Evolutionary conservation across 2,329 filamentous ascomycete species (phyloP).

Genomic region (Chrysosporium queenslandicum): DNA sequence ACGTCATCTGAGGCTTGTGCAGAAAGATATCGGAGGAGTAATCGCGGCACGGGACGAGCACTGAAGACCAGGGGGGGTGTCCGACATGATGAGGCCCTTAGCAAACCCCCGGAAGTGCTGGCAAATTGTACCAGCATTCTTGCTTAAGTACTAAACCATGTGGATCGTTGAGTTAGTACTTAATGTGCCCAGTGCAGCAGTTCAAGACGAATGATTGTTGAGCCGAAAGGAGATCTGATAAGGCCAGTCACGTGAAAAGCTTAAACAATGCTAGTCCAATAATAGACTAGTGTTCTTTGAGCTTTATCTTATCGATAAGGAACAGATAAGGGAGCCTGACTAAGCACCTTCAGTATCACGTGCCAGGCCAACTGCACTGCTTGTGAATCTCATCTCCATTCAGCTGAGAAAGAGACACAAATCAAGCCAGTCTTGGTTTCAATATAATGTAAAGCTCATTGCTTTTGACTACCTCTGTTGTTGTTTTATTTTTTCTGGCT

Average conservation of each 20-base stretch:
- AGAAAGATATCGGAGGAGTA: constrained; percentile 3
- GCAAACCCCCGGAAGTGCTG: not conserved
- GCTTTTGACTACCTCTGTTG: not conserved
- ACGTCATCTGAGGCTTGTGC: not conserved
- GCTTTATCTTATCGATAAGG: constrained; percentile 6
- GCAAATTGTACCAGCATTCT: constrained; percentile 11
- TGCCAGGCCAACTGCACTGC: not conserved
- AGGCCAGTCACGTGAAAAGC: not conserved
- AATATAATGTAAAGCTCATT: too few relatives aligned
- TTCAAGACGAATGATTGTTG: too few relatives aligned
- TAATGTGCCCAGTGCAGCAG: too few relatives aligned
- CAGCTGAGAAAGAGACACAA: too few relatives aligned
- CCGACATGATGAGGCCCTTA: not conserved
- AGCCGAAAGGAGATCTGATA: too few relatives aligned
- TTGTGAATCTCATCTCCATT: not conserved
- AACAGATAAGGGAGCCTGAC: too few relatives aligned
- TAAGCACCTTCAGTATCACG: too few relatives aligned
- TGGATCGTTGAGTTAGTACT: too few relatives aligned
- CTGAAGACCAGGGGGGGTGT: not conserved
- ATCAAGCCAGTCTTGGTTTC: too few relatives aligned
- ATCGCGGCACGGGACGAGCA: not conserved
- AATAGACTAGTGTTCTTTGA: not conserved
- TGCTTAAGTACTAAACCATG: constrained; percentile 9
- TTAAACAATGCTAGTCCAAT: not conserved
- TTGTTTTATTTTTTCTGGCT: not conserved